Percentiles rank a stretch among this genome's conserved stretches.
Evolutionary conservation across 352 stramenopile species (phyloP).

Genomic region (Globisporangium nagaii): DNA sequence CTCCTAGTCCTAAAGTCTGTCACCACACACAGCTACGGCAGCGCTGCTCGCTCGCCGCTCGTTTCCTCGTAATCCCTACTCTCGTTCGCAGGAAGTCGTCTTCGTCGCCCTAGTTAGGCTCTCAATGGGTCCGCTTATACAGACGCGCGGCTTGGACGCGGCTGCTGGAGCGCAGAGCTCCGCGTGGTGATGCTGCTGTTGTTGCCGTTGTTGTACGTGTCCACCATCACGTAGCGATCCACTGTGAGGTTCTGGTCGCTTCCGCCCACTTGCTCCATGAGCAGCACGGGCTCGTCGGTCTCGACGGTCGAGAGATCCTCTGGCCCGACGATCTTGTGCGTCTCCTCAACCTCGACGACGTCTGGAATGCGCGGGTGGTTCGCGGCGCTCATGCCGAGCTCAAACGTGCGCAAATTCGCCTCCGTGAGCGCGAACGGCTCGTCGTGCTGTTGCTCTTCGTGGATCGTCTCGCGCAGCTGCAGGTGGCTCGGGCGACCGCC

Average conservation of each 20-base stretch:
- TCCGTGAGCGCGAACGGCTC: constrained; percentile 9
- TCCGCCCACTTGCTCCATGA: neutral
- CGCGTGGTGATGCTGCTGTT: neutral
- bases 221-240: neutral
- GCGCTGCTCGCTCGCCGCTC: too few species aligned
- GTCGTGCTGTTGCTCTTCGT: constrained; percentile 2
- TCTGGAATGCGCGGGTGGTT: neutral
- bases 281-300: neutral
- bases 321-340: neutral
- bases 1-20: too few species aligned
- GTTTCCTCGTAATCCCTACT: too few species aligned
- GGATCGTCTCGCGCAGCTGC: neutral
- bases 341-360: neutral
- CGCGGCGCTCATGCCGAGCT: constrained; percentile 3
- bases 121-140: neutral
- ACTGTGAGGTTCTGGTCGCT: neutral
- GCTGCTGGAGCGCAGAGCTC: constrained; percentile 1
- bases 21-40: too few species aligned
- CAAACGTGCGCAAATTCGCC: constrained; percentile 11
- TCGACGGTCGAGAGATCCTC: neutral
- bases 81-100: neutral
- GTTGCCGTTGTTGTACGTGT: neutral
- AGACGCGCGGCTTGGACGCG: constrained; percentile 1
- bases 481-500: neutral
- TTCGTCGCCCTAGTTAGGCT: neutral